Evolutionary conservation across 805 yeast genomes (phyloP), one percentile per base, ranked within the genome.

Genomic region (Nakazawaea anatomiae): DNA sequence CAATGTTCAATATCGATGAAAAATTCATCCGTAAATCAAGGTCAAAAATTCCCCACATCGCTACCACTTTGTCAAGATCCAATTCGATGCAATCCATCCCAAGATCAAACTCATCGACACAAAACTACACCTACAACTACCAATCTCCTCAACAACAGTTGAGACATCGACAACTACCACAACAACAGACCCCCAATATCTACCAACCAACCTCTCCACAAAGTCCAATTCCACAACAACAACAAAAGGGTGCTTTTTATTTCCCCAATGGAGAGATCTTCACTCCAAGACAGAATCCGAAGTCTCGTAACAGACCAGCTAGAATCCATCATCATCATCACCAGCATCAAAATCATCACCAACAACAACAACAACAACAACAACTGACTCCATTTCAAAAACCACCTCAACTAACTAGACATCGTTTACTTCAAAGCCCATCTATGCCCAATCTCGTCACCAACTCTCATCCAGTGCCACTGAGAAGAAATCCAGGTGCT

Each of bases 191-290:
- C 11, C 35, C 8, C 8, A 32, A 32, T 11, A 32, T 9, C 11
- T 8, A 2, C 11, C 48, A 41, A 52, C 48, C 36, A 47, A 11
- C 39, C 51, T 32, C 48, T 12, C 46, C 52, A 32, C 54, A 31
- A 28, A 43, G 30, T 52, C 58, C 60, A 8, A 50, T 29, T 14
- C 27, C 52, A 52, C 42, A 52, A 47, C 30, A 59, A 56, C 9
- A 47, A 51, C 48, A 50, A 31, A 32, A 47, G 18, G 65, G 71
- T 9, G 54, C 69, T 12, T 73, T 63, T 56, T 71, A 66, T 54
- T 77, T 77, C 58, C 82, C 82, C 12, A 77, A 77, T 58, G 83
- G 83, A 46, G 83, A 77, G 57, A 68, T 76, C 2, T 77, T 77
- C 59, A 63, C 75, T 36, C 82, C 82, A 1, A 59, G 81, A 39